A percentile compares a stretch with the other conserved stretches of the same genome.
Conservation (phyloP, 495 filamentous ascomycete genomes). For the Corynascus novoguineensis region DNA sequence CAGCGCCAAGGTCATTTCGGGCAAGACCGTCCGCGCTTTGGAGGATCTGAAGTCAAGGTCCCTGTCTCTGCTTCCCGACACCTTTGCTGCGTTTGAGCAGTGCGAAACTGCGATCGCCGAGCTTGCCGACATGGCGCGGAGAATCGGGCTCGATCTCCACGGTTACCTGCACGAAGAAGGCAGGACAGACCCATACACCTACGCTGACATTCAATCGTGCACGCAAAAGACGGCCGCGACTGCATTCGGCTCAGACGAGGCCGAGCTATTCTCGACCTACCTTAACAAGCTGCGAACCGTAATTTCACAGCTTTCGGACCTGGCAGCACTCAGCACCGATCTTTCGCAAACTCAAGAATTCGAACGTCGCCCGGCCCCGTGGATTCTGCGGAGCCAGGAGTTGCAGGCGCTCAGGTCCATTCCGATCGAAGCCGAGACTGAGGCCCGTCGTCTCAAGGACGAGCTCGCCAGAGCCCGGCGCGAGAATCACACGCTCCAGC, state of each 20-base stretch:
- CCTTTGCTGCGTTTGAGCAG: conserved; percentile 43
- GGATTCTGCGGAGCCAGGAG: conserved; percentile 75
- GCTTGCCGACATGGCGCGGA: conserved; percentile 61
- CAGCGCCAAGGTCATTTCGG: conserved; percentile 75
- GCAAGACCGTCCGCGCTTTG: conserved; percentile 70
- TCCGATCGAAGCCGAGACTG: conserved; percentile 74
- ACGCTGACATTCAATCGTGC: conserved; percentile 57
- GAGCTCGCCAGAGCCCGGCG: conserved; percentile 61
- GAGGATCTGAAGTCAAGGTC: conserved; percentile 74
- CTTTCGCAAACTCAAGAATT: conserved; percentile 80
- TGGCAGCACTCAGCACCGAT: conserved; percentile 66
- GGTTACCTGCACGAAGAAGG: conserved; percentile 66
- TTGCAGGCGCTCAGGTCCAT: conserved; percentile 70
- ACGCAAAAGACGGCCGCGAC: conserved; percentile 53
- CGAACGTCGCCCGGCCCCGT: conserved; percentile 65
- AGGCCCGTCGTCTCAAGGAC: conserved; percentile 67
- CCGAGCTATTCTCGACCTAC: conserved; percentile 63
- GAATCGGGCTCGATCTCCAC: conserved; percentile 61
- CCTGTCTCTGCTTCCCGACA: conserved; percentile 63
- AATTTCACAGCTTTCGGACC: conserved; percentile 61
- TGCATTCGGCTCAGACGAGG: conserved; percentile 47
- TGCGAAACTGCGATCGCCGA: conserved; percentile 59
- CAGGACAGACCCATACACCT: conserved; percentile 59
- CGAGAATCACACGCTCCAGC: conserved; percentile 65
- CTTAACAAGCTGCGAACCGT: conserved; percentile 58